Evolutionary conservation across 2,329 filamentous ascomycete species (phyloP).

Genomic region (Pochonia chlamydosporia): DNA sequence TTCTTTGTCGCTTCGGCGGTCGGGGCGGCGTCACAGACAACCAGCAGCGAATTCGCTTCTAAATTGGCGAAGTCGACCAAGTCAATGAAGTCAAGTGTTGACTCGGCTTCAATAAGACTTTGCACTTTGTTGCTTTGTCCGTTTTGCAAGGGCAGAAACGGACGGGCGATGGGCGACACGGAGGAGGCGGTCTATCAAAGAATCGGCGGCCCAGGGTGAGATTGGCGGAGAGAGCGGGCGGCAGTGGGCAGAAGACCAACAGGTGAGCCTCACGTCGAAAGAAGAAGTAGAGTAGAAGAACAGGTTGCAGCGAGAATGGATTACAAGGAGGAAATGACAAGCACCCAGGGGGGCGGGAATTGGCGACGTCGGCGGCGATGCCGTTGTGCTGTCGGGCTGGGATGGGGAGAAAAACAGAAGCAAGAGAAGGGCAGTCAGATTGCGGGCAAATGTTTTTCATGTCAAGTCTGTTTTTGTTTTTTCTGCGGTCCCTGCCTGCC

Average conservation of each 20-base stretch:
- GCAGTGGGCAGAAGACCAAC: not conserved
- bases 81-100: not conserved
- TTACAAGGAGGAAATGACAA: slow-evolving; percentile 9
- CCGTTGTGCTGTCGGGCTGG: slow-evolving; percentile 21
- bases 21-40: not conserved
- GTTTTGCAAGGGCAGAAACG: not conserved
- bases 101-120: not conserved
- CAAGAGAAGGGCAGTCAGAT: slow-evolving; percentile 15
- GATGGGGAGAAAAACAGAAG: slow-evolving; percentile 19
- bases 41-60: slow-evolving; percentile 1
- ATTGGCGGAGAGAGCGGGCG: not conserved
- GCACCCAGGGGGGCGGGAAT: slow-evolving; percentile 15
- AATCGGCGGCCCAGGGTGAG: not conserved
- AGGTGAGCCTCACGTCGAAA: slow-evolving; percentile 1
- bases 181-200: slow-evolving; percentile 3
- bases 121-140: slow-evolving; percentile 3
- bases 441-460: slow-evolving; percentile 16
- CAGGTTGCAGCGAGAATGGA: slow-evolving; percentile 9
- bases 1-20: slow-evolving; percentile 5
- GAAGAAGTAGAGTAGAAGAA: slow-evolving; percentile 4
- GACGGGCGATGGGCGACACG: not conserved
- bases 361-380: slow-evolving; percentile 20
- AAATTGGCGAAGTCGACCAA: not conserved
- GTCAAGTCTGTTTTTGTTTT: slow-evolving; percentile 20
- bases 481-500: too few species aligned